Evolutionary conservation across 2,329 filamentous ascomycete species (phyloP).

Genomic region (Mycosphaerella sp.): DNA sequence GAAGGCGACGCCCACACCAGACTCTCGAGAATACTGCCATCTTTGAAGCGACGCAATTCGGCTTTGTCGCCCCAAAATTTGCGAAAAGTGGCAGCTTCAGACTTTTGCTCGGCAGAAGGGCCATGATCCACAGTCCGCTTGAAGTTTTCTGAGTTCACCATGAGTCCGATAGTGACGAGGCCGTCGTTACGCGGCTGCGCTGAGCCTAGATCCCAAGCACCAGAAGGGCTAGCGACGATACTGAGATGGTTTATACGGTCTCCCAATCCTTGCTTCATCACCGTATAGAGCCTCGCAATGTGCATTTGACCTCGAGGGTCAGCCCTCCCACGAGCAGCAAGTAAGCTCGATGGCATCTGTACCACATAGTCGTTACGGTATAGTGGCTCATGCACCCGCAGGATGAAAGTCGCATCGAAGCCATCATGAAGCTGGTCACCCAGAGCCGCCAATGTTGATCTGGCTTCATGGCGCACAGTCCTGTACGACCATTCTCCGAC

Average conservation of each 20-base stretch:
- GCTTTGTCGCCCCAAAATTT: slow-evolving; percentile 93
- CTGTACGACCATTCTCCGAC: slow-evolving; percentile 81
- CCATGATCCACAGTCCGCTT: slow-evolving; percentile 78
- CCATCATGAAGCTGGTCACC: slow-evolving; percentile 69
- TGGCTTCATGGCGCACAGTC: slow-evolving; percentile 67
- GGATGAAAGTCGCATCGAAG: slow-evolving; percentile 79
- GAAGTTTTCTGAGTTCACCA: slow-evolving; percentile 67
- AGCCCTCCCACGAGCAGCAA: not conserved
- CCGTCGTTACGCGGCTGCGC: slow-evolving; percentile 26
- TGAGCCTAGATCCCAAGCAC: slow-evolving; percentile 36
- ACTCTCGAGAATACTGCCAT: slow-evolving; percentile 89
- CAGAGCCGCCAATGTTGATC: slow-evolving; percentile 65
- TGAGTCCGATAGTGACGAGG: slow-evolving; percentile 57
- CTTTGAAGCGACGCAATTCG: slow-evolving; percentile 88
- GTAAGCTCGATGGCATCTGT: slow-evolving; percentile 26
- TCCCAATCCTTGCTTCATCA: slow-evolving; percentile 65
- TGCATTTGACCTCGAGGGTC: slow-evolving; percentile 21
- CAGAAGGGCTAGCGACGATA: slow-evolving; percentile 17
- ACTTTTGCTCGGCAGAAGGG: slow-evolving; percentile 76
- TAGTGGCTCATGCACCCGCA: slow-evolving; percentile 47
- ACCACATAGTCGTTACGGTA: slow-evolving; percentile 52
- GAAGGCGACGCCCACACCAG: slow-evolving; percentile 69
- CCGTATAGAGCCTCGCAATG: slow-evolving; percentile 52
- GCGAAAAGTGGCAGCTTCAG: slow-evolving; percentile 73
- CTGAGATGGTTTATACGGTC: slow-evolving; percentile 67